Conservation (phyloP, 148 eudicot genomes). For the Heliosperma pusillum region DNA sequence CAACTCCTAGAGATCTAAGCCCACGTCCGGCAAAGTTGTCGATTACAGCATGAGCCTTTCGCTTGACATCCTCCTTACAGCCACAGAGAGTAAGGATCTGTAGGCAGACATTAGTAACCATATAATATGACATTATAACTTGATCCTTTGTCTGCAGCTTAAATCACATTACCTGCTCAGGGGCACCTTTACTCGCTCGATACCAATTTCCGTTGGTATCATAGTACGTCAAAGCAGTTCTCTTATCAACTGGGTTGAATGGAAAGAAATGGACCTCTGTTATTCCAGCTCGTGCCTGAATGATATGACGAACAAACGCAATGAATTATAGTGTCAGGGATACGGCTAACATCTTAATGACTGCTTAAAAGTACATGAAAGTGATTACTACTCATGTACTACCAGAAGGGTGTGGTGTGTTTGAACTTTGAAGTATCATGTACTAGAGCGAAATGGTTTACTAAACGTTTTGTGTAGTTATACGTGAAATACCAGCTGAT, state of each 20-base stretch:
- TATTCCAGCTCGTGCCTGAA: slow-evolving; percentile 67
- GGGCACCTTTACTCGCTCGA: slow-evolving; percentile 81
- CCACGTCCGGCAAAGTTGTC: slow-evolving; percentile 77
- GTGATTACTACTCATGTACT: background rate
- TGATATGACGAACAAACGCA: background rate
- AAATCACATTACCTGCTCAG: slow-evolving; percentile 57
- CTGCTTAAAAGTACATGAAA: background rate
- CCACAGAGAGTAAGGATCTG: slow-evolving; percentile 42
- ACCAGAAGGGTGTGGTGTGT: background rate
- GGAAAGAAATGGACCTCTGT: slow-evolving; percentile 71
- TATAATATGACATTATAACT: slow-evolving; percentile 6
- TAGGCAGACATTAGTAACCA: background rate
- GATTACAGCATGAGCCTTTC: slow-evolving; percentile 52
- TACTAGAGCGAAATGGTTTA: background rate
- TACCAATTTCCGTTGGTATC: slow-evolving; percentile 58
- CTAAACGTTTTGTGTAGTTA: background rate
- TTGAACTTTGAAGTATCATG: too few relatives aligned
- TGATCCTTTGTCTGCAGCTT: background rate
- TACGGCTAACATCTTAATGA: background rate
- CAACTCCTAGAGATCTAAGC: slow-evolving; percentile 67
- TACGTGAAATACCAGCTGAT: background rate
- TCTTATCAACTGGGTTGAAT: slow-evolving; percentile 75
- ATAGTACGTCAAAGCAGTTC: slow-evolving; percentile 72
- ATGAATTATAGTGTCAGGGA: background rate
- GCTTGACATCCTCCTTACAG: slow-evolving; percentile 51